Evolutionary conservation across 78 protist species (phyloP), one percentile per base, ranked within the genome.

Genomic region (Cyanophora paradoxa): DNA sequence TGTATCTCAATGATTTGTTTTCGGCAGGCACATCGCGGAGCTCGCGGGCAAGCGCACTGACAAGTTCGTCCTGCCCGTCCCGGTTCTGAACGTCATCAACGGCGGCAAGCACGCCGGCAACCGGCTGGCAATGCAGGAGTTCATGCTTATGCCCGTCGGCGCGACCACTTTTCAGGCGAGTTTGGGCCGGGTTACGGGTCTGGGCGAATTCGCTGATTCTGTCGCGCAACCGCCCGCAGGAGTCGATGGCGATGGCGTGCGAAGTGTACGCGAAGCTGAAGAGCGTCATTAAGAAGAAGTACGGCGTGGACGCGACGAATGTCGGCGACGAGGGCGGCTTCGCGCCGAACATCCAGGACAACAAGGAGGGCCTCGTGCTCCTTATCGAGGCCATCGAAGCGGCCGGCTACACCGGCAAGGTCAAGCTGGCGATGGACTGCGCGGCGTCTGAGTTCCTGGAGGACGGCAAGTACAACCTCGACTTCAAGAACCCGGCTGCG

Each of bases 271-370:
- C 95, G 84, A 44, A 48, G 74, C 89, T 98, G 39, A 90, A 89
- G 89, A 28, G 24, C 31, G 90, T 96, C 74, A 78, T 96, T 77
- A 72, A 82, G 81, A 34, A 20, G 61, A 59, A 76, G 50, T 91
- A 89, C 65, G 96, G 74, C 61, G 85, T 70, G 75, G 82, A 75
- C 41, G 92, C 92, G 20, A 42, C 72, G 83, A 92, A 91, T 76
- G 97, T 98, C 57, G 99, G 99, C 56, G 99, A 98, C 78, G 99
- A 98, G 87, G 99, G 99, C 44, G 99, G 99, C 78, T 95, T 95
- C 72, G 99, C 99, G 2, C 74, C 74, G 61, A 68, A 68, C 41
- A 68, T 68, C 26, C 74, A 48, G 74, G 74, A 63, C 70, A 81
- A 64, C 84, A 59, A 84, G 61, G 99, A 97, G 72, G 97, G 97